Conservation (phyloP, 805 yeast genomes). For the Saccharomycopsis fibuligera region DNA sequence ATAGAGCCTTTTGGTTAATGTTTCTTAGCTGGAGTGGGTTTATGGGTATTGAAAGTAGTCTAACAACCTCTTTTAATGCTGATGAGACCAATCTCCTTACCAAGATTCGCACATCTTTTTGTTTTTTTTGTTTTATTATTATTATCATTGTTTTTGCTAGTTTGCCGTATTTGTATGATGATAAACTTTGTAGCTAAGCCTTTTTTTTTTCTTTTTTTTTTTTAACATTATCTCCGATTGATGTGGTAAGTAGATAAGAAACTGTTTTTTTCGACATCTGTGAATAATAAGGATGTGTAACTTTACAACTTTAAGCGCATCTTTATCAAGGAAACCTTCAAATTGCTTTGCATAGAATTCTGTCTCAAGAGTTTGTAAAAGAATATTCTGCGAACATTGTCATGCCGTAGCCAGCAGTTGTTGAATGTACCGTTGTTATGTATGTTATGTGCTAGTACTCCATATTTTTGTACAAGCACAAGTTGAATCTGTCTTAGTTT, state of each 20-base stretch:
- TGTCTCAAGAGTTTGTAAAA: no score
- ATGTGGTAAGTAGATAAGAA: not conserved
- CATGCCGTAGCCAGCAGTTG: no score
- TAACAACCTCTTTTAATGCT: slow-evolving; percentile 2
- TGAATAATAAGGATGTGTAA: not conserved
- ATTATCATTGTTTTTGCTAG: not conserved
- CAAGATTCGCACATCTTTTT: slow-evolving; percentile 19
- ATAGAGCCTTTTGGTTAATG: slow-evolving; percentile 6
- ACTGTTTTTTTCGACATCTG: not conserved
- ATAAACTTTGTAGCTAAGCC: not conserved
- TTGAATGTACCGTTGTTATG: no score
- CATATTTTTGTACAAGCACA: no score
- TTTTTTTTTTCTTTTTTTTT: not conserved
- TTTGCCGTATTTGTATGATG: not conserved
- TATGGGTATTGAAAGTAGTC: slow-evolving; percentile 10
- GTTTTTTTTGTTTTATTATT: not conserved
- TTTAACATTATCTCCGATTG: not conserved
- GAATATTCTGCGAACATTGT: no score
- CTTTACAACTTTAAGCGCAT: no score
- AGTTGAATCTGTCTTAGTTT: no score
- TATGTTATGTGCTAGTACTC: no score
- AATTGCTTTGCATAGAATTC: no score
- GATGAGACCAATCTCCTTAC: slow-evolving; percentile 22
- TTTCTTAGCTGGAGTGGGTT: slow-evolving; percentile 22
- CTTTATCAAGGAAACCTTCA: no score